Conservation (phyloP, 345 rosid species). For the Nephelium lappaceum region DNA sequence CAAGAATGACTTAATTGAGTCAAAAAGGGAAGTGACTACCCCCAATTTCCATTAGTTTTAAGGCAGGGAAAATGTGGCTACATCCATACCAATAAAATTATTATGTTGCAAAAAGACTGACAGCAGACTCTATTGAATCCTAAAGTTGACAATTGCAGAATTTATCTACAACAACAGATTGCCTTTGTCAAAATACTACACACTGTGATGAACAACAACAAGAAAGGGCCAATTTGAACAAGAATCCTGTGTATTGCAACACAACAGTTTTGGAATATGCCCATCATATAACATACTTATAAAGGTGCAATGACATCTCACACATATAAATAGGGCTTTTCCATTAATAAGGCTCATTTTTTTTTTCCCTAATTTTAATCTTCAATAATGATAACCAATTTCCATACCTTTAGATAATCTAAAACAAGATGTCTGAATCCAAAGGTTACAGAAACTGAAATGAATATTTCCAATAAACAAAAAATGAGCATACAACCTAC, state of each 20-base stretch:
- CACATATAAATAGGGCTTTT: no score
- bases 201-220: background rate
- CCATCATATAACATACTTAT: background rate
- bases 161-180: background rate
- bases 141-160: background rate
- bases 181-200: background rate
- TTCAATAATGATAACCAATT: background rate
- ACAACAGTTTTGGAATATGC: background rate
- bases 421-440: background rate
- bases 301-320: no score
- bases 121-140: background rate
- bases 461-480: background rate
- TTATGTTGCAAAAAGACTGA: background rate
- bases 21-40: background rate
- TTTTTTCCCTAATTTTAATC: background rate
- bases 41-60: background rate
- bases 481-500: conserved; percentile 33
- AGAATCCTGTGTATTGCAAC: background rate
- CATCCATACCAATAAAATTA: background rate
- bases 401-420: background rate
- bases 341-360: background rate
- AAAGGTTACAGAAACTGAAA: background rate
- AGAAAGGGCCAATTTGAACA: background rate
- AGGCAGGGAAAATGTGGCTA: background rate
- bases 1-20: conserved; percentile 16